Percentiles rank a stretch among this genome's conserved stretches.
Evolutionary conservation across 208 protist genomes (phyloP).

Genomic region (Trypanosoma platydactyli): DNA sequence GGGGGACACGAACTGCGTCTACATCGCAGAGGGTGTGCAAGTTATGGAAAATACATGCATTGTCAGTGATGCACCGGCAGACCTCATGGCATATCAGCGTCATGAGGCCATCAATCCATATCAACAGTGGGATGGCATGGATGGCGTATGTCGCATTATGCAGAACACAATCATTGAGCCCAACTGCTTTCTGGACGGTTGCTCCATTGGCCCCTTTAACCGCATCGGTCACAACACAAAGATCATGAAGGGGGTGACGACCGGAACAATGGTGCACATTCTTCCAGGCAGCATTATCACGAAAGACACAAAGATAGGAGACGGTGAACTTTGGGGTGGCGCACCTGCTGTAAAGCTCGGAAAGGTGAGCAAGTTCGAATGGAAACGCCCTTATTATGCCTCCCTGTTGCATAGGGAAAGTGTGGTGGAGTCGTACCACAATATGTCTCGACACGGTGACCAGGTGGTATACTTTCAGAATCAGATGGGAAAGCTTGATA

Average conservation of each 20-base stretch:
- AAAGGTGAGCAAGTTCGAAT: constrained; percentile 88
- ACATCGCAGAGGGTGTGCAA: constrained; percentile 82
- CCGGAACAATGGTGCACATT: constrained; percentile 88
- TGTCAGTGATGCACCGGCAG: constrained; percentile 80
- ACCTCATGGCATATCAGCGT: constrained; percentile 82
- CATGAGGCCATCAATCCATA: constrained; percentile 87
- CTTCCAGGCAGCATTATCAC: constrained; percentile 84
- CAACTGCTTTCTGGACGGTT: constrained; percentile 89
- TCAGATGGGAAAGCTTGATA: constrained; percentile 79
- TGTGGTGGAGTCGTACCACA: constrained; percentile 73
- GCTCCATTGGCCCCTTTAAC: constrained; percentile 87
- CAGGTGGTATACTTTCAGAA: constrained; percentile 81
- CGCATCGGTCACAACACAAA: constrained; percentile 87
- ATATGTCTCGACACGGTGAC: constrained; percentile 89
- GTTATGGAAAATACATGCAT: constrained; percentile 91
- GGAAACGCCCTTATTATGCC: constrained; percentile 80
- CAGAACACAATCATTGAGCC: constrained; percentile 84
- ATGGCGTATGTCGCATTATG: constrained; percentile 77
- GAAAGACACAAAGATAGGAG: constrained; percentile 76
- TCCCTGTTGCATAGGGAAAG: constrained; percentile 74
- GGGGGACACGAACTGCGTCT: constrained; percentile 84
- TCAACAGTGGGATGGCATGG: constrained; percentile 88
- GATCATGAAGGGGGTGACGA: constrained; percentile 91
- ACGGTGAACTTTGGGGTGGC: constrained; percentile 87
- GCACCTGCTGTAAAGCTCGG: constrained; percentile 82